Base-by-base conservation (phyloP, 495 filamentous ascomycete species). In the Diplogelasinospora grovesii region DNA sequence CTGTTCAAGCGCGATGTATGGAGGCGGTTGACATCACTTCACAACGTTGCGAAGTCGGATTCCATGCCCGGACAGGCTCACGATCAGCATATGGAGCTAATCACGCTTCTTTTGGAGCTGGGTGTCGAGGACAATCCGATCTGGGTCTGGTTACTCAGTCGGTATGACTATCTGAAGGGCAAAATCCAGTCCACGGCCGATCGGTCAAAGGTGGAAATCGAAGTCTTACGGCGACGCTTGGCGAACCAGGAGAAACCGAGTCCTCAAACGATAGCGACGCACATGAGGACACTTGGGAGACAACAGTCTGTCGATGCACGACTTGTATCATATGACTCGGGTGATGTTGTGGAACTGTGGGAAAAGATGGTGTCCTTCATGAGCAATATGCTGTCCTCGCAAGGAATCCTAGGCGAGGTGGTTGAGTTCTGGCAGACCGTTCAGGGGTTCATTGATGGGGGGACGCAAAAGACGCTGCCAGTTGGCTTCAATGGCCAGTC, bases 61-160 rank as follows among this genome's bases (percentile, higher is more conserved):
- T 49, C 49, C 1, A 36, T 54, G 6, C 57, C 65, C 13, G 68
- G 71, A n/a, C 61, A 54, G 16, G 68, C 74, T 14, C 71, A 81
- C 35, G 86, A 94, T 43, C 83, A 89, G 55, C 78, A 94, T 57
- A 86, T 94, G 83, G 85, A 89, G 48, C 65, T 95, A 33, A 95
- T 95, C 30, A 73, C 83, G 10, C 74, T 95, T 11, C 70, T 98
- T 21, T 61, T 98, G 20, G 89, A 97, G 60, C 61, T 98, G 13
- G 92, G 92, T 16, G 89, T 95, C 8, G 83, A 92, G 15, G 87
- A 97, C 35, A 97, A 95, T 57, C 92, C 92, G 8, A 90, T 97
- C 36, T 94, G 85, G 85, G 74, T 87, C 1, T 98, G 92, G 92
- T 74, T 98, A 26, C 64, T 89, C 38, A 94, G 85, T 52, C 79